Percentiles rank a stretch among this genome's conserved stretches.
Evolutionary conservation across 2,329 filamentous ascomycete species (phyloP).

Genomic region (Calonectria montana): DNA sequence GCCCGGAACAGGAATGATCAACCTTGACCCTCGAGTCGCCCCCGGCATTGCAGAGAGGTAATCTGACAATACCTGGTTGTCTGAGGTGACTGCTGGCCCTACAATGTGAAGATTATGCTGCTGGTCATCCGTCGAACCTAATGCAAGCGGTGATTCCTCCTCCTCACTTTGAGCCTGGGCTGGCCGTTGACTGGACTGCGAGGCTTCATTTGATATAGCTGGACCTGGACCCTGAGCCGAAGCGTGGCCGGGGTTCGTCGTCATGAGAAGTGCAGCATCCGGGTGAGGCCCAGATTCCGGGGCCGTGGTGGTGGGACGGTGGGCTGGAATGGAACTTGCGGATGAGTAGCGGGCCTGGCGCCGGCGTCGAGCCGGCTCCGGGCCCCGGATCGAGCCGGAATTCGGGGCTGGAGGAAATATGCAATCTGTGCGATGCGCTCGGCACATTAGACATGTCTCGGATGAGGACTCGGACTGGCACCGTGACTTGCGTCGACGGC

Average conservation of each 20-base stretch:
- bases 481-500: slow-evolving; percentile 70
- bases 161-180: slow-evolving; percentile 14
- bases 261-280: not conserved
- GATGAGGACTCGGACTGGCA: slow-evolving; percentile 68
- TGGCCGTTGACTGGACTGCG: slow-evolving; percentile 2
- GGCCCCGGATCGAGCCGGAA: slow-evolving; percentile 28
- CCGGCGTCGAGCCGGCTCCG: slow-evolving; percentile 29
- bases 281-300: not conserved
- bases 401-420: slow-evolving; percentile 58
- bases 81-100: slow-evolving; percentile 68
- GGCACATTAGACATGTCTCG: slow-evolving; percentile 67
- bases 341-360: slow-evolving; percentile 20
- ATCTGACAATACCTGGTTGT: slow-evolving; percentile 70
- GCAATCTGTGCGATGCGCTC: slow-evolving; percentile 67
- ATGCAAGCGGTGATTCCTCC: slow-evolving; percentile 42
- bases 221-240: not conserved
- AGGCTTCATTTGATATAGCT: not conserved
- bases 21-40: slow-evolving; percentile 42
- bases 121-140: slow-evolving; percentile 50
- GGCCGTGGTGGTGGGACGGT: not conserved
- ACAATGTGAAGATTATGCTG: slow-evolving; percentile 65
- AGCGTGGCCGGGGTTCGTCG: not conserved
- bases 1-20: slow-evolving; percentile 46
- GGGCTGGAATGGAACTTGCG: not conserved
- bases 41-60: slow-evolving; percentile 58